These are phyloP conservation scores for Exophiala oligosperma DNA, from an alignment of 2,329 filamentous ascomycete genomes.

Conservation along the genomic window DNA sequence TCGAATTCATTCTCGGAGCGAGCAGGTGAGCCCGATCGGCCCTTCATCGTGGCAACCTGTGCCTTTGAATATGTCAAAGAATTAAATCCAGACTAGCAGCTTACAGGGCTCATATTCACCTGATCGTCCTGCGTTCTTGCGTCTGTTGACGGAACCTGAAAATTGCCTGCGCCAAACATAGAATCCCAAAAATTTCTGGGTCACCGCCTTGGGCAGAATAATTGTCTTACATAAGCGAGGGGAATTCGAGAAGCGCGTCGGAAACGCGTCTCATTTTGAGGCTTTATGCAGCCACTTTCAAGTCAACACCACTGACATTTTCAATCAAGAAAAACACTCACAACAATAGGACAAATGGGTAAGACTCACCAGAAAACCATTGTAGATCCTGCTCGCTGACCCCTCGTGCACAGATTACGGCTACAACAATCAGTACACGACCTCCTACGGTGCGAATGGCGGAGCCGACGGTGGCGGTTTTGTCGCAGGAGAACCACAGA, in stretches of 20 bases:
- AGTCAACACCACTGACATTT: not conserved
- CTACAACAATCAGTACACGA: slow-evolving; percentile 52
- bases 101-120: not conserved
- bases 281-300: slow-evolving; percentile 1
- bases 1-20: slow-evolving; percentile 89
- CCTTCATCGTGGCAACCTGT: slow-evolving; percentile 12
- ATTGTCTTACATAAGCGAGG: not conserved
- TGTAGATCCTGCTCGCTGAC: not conserved
- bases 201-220: slow-evolving; percentile 3
- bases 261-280: slow-evolving; percentile 1
- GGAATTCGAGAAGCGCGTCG: slow-evolving; percentile 14
- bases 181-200: slow-evolving; percentile 15
- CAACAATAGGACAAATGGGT: slow-evolving; percentile 13
- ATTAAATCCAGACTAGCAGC: not conserved
- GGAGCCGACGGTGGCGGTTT: slow-evolving; percentile 61
- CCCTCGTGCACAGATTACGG: slow-evolving; percentile 21
- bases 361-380: not conserved
- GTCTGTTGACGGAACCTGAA: not conserved
- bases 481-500: slow-evolving; percentile 51
- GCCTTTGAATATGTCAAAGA: not conserved
- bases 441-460: slow-evolving; percentile 57
- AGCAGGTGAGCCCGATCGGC: slow-evolving; percentile 69
- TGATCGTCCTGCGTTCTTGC: too few species aligned
- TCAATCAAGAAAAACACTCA: too few species aligned
- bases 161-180: slow-evolving; percentile 12